phyloP scores from a whole-genome alignment of 2,329 filamentous ascomycete species.

The Blumeriella jaapii region DNA sequence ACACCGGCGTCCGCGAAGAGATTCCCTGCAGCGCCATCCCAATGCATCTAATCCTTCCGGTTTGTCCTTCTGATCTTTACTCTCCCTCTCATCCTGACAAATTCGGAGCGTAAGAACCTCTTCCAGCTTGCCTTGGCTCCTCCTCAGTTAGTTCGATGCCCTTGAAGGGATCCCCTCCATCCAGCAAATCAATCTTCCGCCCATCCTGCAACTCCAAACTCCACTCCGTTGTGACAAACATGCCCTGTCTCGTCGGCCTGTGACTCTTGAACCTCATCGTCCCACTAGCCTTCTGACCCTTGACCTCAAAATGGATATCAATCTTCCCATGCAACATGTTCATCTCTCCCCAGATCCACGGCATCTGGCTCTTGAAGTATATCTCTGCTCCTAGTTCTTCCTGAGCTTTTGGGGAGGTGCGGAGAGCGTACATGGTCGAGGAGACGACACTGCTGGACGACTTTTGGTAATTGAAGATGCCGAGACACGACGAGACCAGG shows the following conservation, averaged over 20 bases:
- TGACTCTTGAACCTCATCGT: slow-evolving; percentile 72
- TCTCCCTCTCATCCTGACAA: slow-evolving; percentile 16
- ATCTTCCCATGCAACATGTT: slow-evolving; percentile 90
- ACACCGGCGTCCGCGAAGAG: slow-evolving; percentile 18
- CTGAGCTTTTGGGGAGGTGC: slow-evolving; percentile 65
- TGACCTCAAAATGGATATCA: slow-evolving; percentile 77
- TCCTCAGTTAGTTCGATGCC: slow-evolving; percentile 34
- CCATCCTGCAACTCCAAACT: slow-evolving; percentile 60
- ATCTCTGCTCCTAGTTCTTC: slow-evolving; percentile 76
- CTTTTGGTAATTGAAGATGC: slow-evolving; percentile 99
- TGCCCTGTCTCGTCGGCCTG: slow-evolving; percentile 47
- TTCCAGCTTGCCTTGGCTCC: slow-evolving; percentile 30
- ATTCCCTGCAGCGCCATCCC: slow-evolving; percentile 16
- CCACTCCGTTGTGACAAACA: slow-evolving; percentile 88
- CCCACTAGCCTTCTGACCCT: slow-evolving; percentile 59
- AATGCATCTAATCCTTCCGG: slow-evolving; percentile 14
- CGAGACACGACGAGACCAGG: slow-evolving; percentile 60
- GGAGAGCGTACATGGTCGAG: slow-evolving; percentile 82
- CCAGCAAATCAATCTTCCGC: slow-evolving; percentile 58
- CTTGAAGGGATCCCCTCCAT: slow-evolving; percentile 58
- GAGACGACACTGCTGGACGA: slow-evolving; percentile 76
- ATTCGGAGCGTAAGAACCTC: slow-evolving; percentile 26
- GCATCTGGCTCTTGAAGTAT: slow-evolving; percentile 67
- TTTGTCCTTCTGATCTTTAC: no score
- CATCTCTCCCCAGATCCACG: slow-evolving; percentile 78